Evolutionary conservation across 768 basidiomycete genomes (phyloP).

Genomic region (Hericium alpestre): DNA sequence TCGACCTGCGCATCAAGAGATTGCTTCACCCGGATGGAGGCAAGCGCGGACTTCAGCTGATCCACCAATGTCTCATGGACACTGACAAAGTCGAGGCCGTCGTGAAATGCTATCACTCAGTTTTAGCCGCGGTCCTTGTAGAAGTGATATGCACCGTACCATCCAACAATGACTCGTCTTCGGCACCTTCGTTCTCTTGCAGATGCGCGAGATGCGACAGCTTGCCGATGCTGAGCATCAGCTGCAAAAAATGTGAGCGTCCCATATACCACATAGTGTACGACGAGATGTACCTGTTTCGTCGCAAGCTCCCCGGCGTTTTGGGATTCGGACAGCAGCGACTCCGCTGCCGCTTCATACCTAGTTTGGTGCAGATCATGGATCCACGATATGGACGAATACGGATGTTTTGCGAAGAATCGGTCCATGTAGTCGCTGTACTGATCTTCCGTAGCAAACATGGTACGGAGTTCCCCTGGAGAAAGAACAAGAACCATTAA

Average conservation of each 20-base stretch:
- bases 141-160: conserved; percentile 26
- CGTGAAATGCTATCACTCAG: conserved; percentile 60
- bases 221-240: conserved; percentile 88
- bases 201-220: conserved; percentile 62
- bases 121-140: neutral
- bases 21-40: conserved; percentile 43
- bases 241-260: conserved; percentile 30
- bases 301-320: conserved; percentile 47
- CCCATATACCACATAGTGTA: neutral
- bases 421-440: conserved; percentile 56
- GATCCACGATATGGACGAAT: conserved; percentile 72
- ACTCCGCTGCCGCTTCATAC: conserved; percentile 52
- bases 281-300: conserved; percentile 54
- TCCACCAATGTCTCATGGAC: conserved; percentile 64
- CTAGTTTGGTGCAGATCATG: conserved; percentile 68
- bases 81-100: conserved; percentile 77
- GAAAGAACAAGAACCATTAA: neutral
- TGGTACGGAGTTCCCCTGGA: conserved; percentile 66
- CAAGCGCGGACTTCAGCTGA: conserved; percentile 45
- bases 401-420: conserved; percentile 53
- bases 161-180: conserved; percentile 44
- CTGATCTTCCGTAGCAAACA: conserved; percentile 67
- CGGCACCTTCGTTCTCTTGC: conserved; percentile 31
- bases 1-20: conserved; percentile 63
- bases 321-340: conserved; percentile 53